Conservation (phyloP, 768 basidiomycete species). For the Megacollybia marginata region DNA sequence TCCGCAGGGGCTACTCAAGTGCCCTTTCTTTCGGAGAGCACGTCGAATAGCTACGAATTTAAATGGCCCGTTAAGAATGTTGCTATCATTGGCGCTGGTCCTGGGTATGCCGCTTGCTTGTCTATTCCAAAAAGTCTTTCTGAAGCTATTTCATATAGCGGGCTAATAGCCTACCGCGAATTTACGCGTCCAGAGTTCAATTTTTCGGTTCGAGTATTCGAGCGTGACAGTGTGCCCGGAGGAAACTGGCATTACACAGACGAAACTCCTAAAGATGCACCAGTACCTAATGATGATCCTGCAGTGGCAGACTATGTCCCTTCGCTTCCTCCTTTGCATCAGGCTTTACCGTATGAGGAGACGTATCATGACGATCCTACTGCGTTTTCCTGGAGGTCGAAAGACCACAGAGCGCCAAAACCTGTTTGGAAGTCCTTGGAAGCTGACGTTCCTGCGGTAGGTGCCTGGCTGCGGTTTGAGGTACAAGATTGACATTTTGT, state of each 20-base stretch:
- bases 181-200: constrained; percentile 26
- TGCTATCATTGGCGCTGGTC: constrained; percentile 33
- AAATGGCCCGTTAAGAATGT: constrained; percentile 30
- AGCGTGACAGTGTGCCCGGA: constrained; percentile 30
- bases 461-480: background rate
- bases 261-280: constrained; percentile 24
- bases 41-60: constrained; percentile 22
- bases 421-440: constrained; percentile 27
- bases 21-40: constrained; percentile 1
- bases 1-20: background rate
- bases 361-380: constrained; percentile 15
- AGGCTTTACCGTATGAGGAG: constrained; percentile 20
- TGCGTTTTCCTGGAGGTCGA: constrained; percentile 6
- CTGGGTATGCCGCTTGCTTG: constrained; percentile 19
- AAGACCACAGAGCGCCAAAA: constrained; percentile 29
- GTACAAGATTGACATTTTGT: background rate
- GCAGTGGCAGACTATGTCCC: constrained; percentile 27
- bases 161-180: constrained; percentile 28
- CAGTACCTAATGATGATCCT: constrained; percentile 27
- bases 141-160: constrained; percentile 13
- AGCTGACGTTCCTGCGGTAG: constrained; percentile 28
- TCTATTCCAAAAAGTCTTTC: background rate
- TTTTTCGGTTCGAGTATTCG: constrained; percentile 23
- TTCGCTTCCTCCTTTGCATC: constrained; percentile 25
- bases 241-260: constrained; percentile 39